These are phyloP conservation scores for Botrytis porri DNA, from an alignment of 2,329 filamentous ascomycete species.

Conservation along the genomic window DNA sequence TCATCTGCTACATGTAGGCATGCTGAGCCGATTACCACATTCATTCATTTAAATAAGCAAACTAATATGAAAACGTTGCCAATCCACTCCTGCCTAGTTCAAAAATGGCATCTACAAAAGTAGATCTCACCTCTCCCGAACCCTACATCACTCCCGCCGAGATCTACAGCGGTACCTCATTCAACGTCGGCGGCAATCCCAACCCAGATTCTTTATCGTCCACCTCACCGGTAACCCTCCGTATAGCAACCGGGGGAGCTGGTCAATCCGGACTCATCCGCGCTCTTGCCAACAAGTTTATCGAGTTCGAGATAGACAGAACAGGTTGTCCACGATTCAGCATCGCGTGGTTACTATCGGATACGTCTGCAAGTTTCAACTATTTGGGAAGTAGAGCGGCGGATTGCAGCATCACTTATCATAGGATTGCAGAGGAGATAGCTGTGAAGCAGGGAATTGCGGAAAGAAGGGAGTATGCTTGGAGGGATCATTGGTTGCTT, in stretches of 20 bases:
- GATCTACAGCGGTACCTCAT: constrained; percentile 12
- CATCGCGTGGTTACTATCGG: constrained; percentile 46
- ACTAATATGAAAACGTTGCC: background rate
- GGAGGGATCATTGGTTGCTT: constrained; percentile 48
- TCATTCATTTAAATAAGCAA: background rate
- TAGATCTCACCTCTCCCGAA: background rate
- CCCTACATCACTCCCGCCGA: constrained; percentile 20
- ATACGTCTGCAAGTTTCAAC: constrained; percentile 47
- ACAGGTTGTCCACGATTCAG: constrained; percentile 40
- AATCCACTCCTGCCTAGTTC: background rate
- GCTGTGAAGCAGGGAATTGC: constrained; percentile 44
- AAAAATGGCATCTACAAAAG: constrained; percentile 12
- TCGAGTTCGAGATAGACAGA: constrained; percentile 35
- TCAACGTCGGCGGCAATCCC: background rate
- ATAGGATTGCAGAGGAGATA: constrained; percentile 43
- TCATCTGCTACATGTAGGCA: background rate
- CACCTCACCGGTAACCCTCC: constrained; percentile 24
- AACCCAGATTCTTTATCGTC: background rate
- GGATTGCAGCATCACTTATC: constrained; percentile 49
- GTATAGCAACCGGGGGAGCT: constrained; percentile 38
- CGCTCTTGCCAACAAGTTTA: constrained; percentile 42
- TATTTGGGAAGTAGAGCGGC: constrained; percentile 42
- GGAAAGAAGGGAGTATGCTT: constrained; percentile 43
- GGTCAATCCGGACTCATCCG: constrained; percentile 38
- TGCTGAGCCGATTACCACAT: background rate